phyloP scores from a whole-genome alignment of 495 filamentous ascomycete species.

The Astrothelium subdiscretum region DNA sequence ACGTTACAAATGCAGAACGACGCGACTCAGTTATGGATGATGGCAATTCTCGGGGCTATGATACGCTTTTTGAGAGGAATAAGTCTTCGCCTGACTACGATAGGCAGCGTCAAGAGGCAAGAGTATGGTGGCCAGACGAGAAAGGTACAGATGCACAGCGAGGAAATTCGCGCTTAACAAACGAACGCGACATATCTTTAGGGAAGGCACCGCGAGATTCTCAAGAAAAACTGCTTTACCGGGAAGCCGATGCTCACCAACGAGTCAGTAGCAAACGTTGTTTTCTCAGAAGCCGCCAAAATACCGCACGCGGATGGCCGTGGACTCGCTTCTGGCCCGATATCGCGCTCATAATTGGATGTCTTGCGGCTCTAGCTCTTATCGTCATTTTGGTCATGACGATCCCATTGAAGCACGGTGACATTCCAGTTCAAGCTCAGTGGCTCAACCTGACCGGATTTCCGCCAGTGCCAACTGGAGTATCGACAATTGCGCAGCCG shows the following conservation, averaged over 20 bases:
- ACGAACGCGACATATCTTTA: background rate
- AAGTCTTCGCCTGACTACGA: background rate
- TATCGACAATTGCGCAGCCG: conserved; percentile 61
- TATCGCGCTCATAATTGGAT: background rate
- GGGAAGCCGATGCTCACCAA: background rate
- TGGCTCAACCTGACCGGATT: conserved; percentile 81
- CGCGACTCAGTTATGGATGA: background rate
- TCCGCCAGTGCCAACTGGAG: conserved; percentile 73
- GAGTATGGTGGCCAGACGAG: background rate
- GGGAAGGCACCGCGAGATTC: background rate
- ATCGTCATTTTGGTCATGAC: conserved; percentile 12
- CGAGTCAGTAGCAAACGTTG: background rate
- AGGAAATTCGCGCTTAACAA: background rate
- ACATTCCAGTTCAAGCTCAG: conserved; percentile 26
- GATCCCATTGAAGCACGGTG: conserved; percentile 3
- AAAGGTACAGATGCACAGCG: background rate
- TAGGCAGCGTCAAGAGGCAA: background rate
- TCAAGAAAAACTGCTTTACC: background rate
- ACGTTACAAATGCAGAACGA: background rate
- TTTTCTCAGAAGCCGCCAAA: background rate
- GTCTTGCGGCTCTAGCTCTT: background rate
- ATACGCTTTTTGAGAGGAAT: background rate
- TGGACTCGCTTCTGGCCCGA: background rate
- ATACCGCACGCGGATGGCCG: background rate
- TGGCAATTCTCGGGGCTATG: background rate